Percentiles rank a stretch among this genome's conserved stretches.
phyloP scores from a whole-genome alignment of 2,329 filamentous ascomycete genomes.

The Cladosporium sp. region DNA sequence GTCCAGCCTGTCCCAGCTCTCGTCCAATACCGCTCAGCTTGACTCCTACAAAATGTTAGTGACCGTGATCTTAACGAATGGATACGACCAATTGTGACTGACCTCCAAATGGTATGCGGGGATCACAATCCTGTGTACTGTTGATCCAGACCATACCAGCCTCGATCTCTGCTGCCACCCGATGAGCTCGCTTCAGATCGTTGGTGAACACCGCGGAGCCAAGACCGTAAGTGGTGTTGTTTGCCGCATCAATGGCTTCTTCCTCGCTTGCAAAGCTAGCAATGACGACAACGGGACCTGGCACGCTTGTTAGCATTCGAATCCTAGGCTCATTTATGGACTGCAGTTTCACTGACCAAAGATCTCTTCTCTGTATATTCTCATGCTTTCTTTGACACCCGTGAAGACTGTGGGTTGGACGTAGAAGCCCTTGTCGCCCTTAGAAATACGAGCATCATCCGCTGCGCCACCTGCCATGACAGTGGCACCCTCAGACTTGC shows the following conservation, averaged over 20 bases:
- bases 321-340: not conserved
- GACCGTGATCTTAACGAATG: not conserved
- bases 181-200: constrained; percentile 43
- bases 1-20: constrained; percentile 32
- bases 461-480: constrained; percentile 23
- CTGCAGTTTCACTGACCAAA: constrained; percentile 32
- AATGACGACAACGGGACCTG: constrained; percentile 43
- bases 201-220: constrained; percentile 45
- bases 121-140: constrained; percentile 45
- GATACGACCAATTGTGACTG: not conserved
- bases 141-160: constrained; percentile 49
- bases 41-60: constrained; percentile 37
- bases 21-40: constrained; percentile 40
- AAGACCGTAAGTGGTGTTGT: constrained; percentile 45
- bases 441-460: not conserved
- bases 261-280: constrained; percentile 42
- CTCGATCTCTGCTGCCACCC: constrained; percentile 43
- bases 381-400: constrained; percentile 47
- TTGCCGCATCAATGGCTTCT: constrained; percentile 42
- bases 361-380: constrained; percentile 40
- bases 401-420: constrained; percentile 21
- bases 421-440: constrained; percentile 21
- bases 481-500: constrained; percentile 24
- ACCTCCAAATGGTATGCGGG: constrained; percentile 39
- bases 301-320: not conserved